Percentiles rank a stretch among this genome's conserved stretches.
These are phyloP conservation scores for Rhodotorula graminis DNA, from an alignment of 768 basidiomycete species.

Conservation along the genomic window DNA sequence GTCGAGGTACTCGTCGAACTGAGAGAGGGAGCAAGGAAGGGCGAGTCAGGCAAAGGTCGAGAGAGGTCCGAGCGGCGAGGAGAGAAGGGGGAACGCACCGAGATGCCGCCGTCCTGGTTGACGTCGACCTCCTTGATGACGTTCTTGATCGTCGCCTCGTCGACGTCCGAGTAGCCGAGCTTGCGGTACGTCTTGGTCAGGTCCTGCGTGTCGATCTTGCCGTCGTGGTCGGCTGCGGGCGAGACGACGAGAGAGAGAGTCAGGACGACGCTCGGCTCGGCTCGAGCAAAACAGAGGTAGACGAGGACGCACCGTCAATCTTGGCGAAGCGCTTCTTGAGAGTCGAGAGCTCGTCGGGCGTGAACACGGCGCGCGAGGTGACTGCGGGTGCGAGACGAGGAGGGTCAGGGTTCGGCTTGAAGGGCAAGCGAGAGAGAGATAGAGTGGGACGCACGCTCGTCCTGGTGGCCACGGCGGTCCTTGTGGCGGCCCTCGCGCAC, in stretches of 20 bases:
- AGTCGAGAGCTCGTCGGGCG: slow-evolving; percentile 40
- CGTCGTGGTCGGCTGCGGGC: slow-evolving; percentile 52
- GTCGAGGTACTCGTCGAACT: slow-evolving; percentile 63
- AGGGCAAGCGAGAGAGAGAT: neutral
- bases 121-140: slow-evolving; percentile 50
- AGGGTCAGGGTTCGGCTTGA: neutral
- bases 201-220: slow-evolving; percentile 59
- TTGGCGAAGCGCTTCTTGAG: slow-evolving; percentile 50
- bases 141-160: slow-evolving; percentile 44
- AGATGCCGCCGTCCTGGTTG: slow-evolving; percentile 54
- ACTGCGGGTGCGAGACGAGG: slow-evolving; percentile 36
- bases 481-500: slow-evolving; percentile 41
- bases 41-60: neutral
- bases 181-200: slow-evolving; percentile 69
- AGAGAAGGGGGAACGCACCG: neutral
- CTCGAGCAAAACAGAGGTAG: neutral
- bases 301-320: slow-evolving; percentile 40
- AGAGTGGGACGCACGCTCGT: slow-evolving; percentile 24
- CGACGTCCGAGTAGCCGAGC: slow-evolving; percentile 59
- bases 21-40: neutral
- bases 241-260: neutral
- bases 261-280: neutral
- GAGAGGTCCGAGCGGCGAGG: neutral
- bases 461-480: slow-evolving; percentile 37
- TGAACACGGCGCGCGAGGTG: slow-evolving; percentile 44